Percentiles rank a stretch among this genome's conserved stretches.
phyloP scores from a whole-genome alignment of 345 rosid genomes.

The Eutrema heterophyllum region DNA sequence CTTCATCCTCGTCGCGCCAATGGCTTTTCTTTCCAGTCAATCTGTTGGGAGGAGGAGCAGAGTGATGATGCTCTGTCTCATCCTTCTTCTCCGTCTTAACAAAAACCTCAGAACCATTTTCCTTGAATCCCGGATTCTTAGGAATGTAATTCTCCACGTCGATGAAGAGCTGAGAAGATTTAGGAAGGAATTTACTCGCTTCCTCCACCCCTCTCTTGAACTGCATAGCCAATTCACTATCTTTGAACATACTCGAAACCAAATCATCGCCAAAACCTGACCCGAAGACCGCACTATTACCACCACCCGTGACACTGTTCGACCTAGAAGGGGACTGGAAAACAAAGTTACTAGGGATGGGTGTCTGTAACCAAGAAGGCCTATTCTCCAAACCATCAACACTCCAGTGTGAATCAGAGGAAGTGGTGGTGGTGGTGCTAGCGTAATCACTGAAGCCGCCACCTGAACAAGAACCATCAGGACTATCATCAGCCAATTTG shows the following conservation, averaged over 20 bases:
- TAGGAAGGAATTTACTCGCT: slow-evolving; percentile 77
- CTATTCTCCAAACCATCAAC: slow-evolving; percentile 38
- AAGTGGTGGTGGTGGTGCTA: slow-evolving; percentile 31
- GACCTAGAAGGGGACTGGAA: slow-evolving; percentile 48
- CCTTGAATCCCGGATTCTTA: background rate
- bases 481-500: slow-evolving; percentile 32
- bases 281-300: slow-evolving; percentile 20
- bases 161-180: slow-evolving; percentile 34
- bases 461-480: slow-evolving; percentile 36
- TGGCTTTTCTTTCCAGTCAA: slow-evolving; percentile 54
- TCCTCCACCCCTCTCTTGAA: slow-evolving; percentile 67
- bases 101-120: slow-evolving; percentile 1
- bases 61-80: slow-evolving; percentile 21
- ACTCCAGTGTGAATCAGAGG: slow-evolving; percentile 42
- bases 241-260: slow-evolving; percentile 34
- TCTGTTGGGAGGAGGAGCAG: slow-evolving; percentile 20
- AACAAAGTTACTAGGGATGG: slow-evolving; percentile 40
- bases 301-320: slow-evolving; percentile 12
- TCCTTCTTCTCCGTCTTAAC: slow-evolving; percentile 35
- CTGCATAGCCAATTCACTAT: slow-evolving; percentile 46
- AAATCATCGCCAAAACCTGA: slow-evolving; percentile 21
- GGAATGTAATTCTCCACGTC: slow-evolving; percentile 34
- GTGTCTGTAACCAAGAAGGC: slow-evolving; percentile 29
- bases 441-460: slow-evolving; percentile 45
- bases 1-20: slow-evolving; percentile 40